These are phyloP conservation scores for Sugiyamaella lignohabitans DNA, from an alignment of 805 yeast species.

Conservation along the genomic window DNA sequence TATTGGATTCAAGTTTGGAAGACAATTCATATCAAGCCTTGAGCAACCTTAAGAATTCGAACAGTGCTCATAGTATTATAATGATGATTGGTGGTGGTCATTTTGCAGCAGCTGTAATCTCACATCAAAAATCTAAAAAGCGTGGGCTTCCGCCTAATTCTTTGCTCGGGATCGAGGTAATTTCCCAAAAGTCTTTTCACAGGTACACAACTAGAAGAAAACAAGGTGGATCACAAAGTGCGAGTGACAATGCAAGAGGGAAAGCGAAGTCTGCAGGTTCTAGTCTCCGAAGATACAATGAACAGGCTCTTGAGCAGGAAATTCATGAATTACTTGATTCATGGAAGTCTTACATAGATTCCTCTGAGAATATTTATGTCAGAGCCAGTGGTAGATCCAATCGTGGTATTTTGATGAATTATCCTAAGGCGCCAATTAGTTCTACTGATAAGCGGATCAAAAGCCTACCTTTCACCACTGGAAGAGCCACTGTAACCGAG, in stretches of 20 bases:
- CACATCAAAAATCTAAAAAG: slow-evolving; percentile 51
- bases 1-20: slow-evolving; percentile 40
- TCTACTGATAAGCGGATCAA: slow-evolving; percentile 57
- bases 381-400: slow-evolving; percentile 74
- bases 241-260: slow-evolving; percentile 86
- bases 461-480: slow-evolving; percentile 81
- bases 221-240: slow-evolving; percentile 96
- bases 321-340: slow-evolving; percentile 57
- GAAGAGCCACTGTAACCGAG: slow-evolving; percentile 76
- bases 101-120: slow-evolving; percentile 89
- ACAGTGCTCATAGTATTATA: slow-evolving; percentile 50
- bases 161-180: slow-evolving; percentile 33
- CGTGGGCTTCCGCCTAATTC: slow-evolving; percentile 56
- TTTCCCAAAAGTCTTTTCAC: slow-evolving; percentile 82
- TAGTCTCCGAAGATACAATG: slow-evolving; percentile 80
- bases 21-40: slow-evolving; percentile 44
- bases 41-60: slow-evolving; percentile 26
- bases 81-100: slow-evolving; percentile 98
- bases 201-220: slow-evolving; percentile 93
- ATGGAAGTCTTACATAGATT: slow-evolving; percentile 55
- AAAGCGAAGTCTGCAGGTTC: slow-evolving; percentile 97
- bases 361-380: slow-evolving; percentile 66
- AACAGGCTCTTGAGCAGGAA: slow-evolving; percentile 72
- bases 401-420: slow-evolving; percentile 58
- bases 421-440: slow-evolving; percentile 48